A percentile compares a stretch with the other conserved stretches of the same genome.
phyloP scores from a whole-genome alignment of 257 asterid species.

The Solanum medicagineum region DNA sequence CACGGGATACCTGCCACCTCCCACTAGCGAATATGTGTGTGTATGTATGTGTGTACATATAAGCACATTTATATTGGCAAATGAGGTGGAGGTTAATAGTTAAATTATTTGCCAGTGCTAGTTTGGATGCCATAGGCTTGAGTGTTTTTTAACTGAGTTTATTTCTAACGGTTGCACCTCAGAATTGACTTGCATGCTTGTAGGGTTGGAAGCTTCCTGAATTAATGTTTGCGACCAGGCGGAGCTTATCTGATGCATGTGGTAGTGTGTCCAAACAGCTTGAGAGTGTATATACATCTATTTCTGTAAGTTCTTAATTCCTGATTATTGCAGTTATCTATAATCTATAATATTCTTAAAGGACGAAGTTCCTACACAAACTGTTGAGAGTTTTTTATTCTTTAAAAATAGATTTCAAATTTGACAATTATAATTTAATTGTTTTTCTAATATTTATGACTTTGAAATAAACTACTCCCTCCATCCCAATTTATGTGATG shows the following conservation, averaged over 20 bases:
- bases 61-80: not conserved
- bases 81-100: not conserved
- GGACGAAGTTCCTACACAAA: not conserved
- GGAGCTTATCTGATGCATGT: slow-evolving; percentile 82
- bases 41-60: no score
- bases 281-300: slow-evolving; percentile 59
- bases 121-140: not conserved
- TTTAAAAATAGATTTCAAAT: not conserved
- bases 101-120: not conserved
- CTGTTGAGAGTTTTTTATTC: not conserved
- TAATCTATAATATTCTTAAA: not conserved
- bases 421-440: not conserved
- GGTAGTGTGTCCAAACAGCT: slow-evolving; percentile 65
- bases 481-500: not conserved
- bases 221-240: slow-evolving; percentile 91
- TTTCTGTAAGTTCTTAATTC: slow-evolving; percentile 40
- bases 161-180: not conserved
- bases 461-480: not conserved
- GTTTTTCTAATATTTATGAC: not conserved
- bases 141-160: not conserved
- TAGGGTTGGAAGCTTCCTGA: slow-evolving; percentile 90
- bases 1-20: not conserved
- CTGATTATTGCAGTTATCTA: not conserved
- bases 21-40: not conserved
- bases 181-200: slow-evolving; percentile 7